Percentiles rank a stretch among this genome's conserved stretches.
Evolutionary conservation across 352 stramenopile species (phyloP).

Genomic region (Thalassiosira livingstoniorum): DNA sequence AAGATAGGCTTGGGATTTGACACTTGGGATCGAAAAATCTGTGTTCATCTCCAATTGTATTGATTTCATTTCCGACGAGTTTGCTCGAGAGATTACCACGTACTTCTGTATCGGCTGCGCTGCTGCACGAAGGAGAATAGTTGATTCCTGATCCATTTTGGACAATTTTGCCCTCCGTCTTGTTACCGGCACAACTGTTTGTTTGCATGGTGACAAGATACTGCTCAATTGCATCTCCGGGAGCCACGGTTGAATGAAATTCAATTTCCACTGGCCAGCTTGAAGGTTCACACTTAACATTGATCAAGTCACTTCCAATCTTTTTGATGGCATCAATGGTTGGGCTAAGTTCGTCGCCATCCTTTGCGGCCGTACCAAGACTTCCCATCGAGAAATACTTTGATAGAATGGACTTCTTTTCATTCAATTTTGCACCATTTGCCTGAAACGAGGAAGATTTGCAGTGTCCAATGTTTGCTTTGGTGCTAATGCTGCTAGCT

Average conservation of each 20-base stretch:
- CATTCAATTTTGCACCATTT: not conserved
- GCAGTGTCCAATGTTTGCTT: not conserved
- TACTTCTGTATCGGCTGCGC: conserved; percentile 32
- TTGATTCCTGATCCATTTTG: not conserved
- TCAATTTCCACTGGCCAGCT: not conserved
- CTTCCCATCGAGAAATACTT: not conserved
- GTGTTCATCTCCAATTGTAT: not conserved
- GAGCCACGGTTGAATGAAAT: not conserved
- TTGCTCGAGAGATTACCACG: conserved; percentile 22
- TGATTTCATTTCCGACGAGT: conserved; percentile 6
- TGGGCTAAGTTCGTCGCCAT: not conserved
- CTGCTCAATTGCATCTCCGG: not conserved
- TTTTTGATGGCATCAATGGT: not conserved
- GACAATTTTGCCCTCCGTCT: not conserved
- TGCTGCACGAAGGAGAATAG: conserved; percentile 29
- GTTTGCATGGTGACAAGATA: not conserved
- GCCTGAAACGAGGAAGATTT: not conserved
- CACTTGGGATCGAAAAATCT: not conserved
- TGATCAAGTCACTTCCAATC: not conserved
- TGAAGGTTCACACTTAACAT: not conserved
- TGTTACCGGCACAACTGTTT: not conserved
- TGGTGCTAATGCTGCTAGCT: not conserved
- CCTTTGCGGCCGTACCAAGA: not conserved
- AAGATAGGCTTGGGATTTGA: not conserved
- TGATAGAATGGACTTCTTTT: no score